Conservation (phyloP, 495 filamentous ascomycete species). For the Neurospora sp. region DNA sequence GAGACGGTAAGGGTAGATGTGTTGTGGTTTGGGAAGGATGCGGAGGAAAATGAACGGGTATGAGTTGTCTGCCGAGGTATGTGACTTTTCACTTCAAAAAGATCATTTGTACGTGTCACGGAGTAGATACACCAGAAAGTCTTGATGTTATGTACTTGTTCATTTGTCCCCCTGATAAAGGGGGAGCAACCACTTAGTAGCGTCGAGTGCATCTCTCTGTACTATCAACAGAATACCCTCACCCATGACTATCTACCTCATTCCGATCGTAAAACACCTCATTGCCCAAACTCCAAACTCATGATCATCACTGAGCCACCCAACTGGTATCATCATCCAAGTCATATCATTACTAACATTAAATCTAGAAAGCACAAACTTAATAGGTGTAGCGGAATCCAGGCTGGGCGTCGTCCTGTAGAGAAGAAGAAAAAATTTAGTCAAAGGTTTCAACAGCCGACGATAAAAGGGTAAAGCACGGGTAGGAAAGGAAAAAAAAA, state of each 20-base stretch:
- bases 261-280: background rate
- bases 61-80: too few species aligned
- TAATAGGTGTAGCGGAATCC: constrained; percentile 41
- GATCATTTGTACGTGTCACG: background rate
- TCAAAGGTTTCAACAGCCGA: background rate
- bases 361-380: background rate
- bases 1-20: background rate
- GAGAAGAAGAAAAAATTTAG: constrained; percentile 8
- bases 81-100: background rate
- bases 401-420: constrained; percentile 30
- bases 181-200: background rate
- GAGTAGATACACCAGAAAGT: background rate
- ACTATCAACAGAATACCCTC: background rate
- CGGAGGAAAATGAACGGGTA: too few species aligned
- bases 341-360: background rate
- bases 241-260: background rate
- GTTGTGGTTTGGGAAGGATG: background rate
- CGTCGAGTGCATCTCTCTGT: background rate
- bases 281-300: background rate
- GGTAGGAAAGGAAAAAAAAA: background rate
- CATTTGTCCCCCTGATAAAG: background rate
- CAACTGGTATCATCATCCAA: background rate
- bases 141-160: background rate
- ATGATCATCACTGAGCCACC: background rate
- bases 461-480: background rate